phyloP scores from a whole-genome alignment of 2,329 filamentous ascomycete species.

The Ceratocystis lukuohia region DNA sequence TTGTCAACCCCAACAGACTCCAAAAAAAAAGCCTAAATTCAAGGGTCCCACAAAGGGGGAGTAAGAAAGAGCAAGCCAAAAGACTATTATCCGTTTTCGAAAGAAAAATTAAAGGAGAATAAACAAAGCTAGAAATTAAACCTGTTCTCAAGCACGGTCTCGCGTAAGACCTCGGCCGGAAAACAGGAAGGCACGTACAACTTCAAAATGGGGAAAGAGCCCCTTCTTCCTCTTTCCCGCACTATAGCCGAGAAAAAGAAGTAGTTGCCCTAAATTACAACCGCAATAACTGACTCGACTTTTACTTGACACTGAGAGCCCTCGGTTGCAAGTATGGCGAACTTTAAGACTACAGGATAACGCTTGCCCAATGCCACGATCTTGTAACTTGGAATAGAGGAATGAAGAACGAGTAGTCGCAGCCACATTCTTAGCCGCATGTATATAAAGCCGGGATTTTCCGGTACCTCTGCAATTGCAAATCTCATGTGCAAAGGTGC shows the following conservation, averaged over 20 bases:
- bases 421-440: not conserved
- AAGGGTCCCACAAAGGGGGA: not conserved
- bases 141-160: not conserved
- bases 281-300: not conserved
- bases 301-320: not conserved
- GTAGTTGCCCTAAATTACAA: not conserved
- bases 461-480: not conserved
- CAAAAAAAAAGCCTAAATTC: conserved; percentile 3
- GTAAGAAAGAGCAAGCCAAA: not conserved
- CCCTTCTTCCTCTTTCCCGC: conserved; percentile 7
- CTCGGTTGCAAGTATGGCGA: too few relatives aligned
- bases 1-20: conserved; percentile 2
- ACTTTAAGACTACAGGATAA: too few relatives aligned
- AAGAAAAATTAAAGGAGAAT: not conserved
- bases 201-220: not conserved
- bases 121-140: not conserved
- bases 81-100: not conserved
- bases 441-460: not conserved
- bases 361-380: not conserved
- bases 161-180: conserved; percentile 16
- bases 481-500: not conserved
- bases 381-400: not conserved
- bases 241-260: not conserved
- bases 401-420: not conserved
- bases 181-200: conserved; percentile 10